Evolutionary conservation across 805 yeast species (phyloP), one percentile per base, ranked within the genome.

Genomic region (Pichia membranifaciens): DNA sequence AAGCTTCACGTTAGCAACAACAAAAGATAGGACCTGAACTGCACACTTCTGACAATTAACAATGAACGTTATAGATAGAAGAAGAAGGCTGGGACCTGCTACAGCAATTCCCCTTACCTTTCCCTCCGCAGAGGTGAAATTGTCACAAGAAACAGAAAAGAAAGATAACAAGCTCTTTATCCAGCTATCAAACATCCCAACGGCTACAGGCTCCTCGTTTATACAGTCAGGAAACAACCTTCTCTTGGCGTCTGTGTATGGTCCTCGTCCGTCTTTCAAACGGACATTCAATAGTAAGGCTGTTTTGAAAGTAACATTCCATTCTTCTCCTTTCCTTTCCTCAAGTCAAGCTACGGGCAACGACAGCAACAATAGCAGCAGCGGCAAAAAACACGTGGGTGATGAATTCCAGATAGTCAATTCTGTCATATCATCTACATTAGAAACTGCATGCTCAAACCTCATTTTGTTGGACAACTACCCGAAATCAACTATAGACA

Each of bases 401-500:
- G 73, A 64, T 51, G 60, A 57, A n/a, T 32, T 45, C 29, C 32
- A 42, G 72, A 73, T 54, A 6, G 21, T 39, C 10, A 43, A 41
- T 16, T 50, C 55, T 7, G 48, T 55, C 6, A 54, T 55, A 66
- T 67, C 33, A 59, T 71, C 41, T 61, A 67, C 47, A 61, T 13
- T 58, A 66, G n/a, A 70, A 75, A 16, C 78, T 9, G 46, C 73
- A 49, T 63, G 82, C 8, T 51, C 54, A 15, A 59, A 58, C 38
- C 48, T 81, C 1, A 70, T 85, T 2, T 55, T 82, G 17, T 68
- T 87, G 31, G 77, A 77, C 13, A 81, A 82, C 51, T 93, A 93
- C 62, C 97, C 98, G 4, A 91, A 91, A 64, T 86, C 96, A 2
- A 81, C 90, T 17, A 87, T 91, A 48, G 93, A 84, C 58, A 75